phyloP scores from a whole-genome alignment of 1,139 yeast species.

The Magnusiomyces starmeri region DNA sequence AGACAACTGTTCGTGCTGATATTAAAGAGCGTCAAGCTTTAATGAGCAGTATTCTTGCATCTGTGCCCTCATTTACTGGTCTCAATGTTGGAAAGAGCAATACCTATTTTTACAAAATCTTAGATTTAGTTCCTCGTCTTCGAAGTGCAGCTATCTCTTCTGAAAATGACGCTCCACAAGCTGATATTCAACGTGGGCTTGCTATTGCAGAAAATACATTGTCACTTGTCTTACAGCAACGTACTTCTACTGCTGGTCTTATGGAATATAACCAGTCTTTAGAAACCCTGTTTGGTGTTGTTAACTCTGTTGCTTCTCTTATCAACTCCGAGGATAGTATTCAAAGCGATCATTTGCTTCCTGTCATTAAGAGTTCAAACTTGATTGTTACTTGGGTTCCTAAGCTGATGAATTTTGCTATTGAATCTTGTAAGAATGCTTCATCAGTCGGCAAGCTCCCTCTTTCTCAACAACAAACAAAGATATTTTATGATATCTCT shows the following conservation, averaged over 20 bases:
- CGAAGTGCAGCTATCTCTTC: slow-evolving; percentile 52
- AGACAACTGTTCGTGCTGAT: slow-evolving; percentile 56
- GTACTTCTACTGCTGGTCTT: slow-evolving; percentile 8
- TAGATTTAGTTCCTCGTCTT: slow-evolving; percentile 76
- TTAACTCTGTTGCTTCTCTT: slow-evolving; percentile 16
- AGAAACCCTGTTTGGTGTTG: slow-evolving; percentile 7
- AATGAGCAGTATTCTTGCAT: slow-evolving; percentile 54
- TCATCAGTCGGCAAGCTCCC: slow-evolving; percentile 12
- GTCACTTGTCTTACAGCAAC: slow-evolving; percentile 39
- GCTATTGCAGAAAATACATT: slow-evolving; percentile 74
- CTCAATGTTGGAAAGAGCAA: slow-evolving; percentile 46
- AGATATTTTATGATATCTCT: slow-evolving; percentile 13
- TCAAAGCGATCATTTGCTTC: neutral
- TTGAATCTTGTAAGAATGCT: slow-evolving; percentile 13
- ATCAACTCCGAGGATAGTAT: slow-evolving; percentile 26
- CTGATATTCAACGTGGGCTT: slow-evolving; percentile 68
- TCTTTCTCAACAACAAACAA: slow-evolving; percentile 10
- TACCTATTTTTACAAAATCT: slow-evolving; percentile 53
- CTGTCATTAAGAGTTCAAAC: slow-evolving; percentile 3
- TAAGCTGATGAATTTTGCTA: slow-evolving; percentile 18
- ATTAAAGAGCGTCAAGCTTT: slow-evolving; percentile 55
- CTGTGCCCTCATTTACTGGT: slow-evolving; percentile 42
- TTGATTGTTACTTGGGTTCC: slow-evolving; percentile 19
- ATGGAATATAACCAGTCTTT: slow-evolving; percentile 8
- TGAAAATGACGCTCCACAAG: slow-evolving; percentile 67